Evolutionary conservation across 1,284 basidiomycete genomes (phyloP), one percentile per base, ranked within the genome.

Genomic region (Pseudozyma hubeiensis): DNA sequence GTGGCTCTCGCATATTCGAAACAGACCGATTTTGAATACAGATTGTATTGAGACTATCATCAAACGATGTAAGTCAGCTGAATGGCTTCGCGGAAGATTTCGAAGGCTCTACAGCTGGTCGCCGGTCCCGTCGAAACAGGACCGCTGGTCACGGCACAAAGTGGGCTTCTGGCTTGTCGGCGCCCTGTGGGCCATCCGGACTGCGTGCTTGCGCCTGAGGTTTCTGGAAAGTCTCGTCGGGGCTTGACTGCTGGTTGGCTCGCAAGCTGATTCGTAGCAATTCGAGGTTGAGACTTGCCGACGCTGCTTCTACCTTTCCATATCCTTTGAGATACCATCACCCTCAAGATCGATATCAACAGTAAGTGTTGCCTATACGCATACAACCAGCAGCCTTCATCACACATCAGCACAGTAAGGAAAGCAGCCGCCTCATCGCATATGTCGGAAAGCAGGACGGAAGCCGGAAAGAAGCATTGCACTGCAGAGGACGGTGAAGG

Each of bases 271-370:
- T n/a, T 24, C 7, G 33, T 49, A 8, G 34, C 34, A 33, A 19
- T 33, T 55, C 24, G 53, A 55, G 44, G 8, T 55, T 39, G n/a
- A 39, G 14, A 37, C 31, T 47, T 17, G 53, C 19, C 53, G 46
- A 49, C 43, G 45, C 37, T 50, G 19, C 31, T 47, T 50, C 34
- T 17, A n/a, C 33, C 24, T 47, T 31, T 46, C 56, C 52, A 66
- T 58, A 66, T 63, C 69, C 43, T 64, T 47, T 67, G 66, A 47
- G 60, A 71, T 66, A 71, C 68, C 68, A 71, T 64, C 64, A 66
- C 64, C 55, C 43, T 72, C 64, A 66, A 72, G 69, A 72, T 65
- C 64, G 64, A 72, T 72, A 72, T 72, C 57, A 54, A 67, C 49
- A 67, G 69, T 72, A 62, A 72, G 69, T 72, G 56, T 62, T 45